Percentiles rank a stretch among this genome's conserved stretches.
phyloP scores from a whole-genome alignment of 208 protist species.

The Acanthamoeba rhysodes region DNA sequence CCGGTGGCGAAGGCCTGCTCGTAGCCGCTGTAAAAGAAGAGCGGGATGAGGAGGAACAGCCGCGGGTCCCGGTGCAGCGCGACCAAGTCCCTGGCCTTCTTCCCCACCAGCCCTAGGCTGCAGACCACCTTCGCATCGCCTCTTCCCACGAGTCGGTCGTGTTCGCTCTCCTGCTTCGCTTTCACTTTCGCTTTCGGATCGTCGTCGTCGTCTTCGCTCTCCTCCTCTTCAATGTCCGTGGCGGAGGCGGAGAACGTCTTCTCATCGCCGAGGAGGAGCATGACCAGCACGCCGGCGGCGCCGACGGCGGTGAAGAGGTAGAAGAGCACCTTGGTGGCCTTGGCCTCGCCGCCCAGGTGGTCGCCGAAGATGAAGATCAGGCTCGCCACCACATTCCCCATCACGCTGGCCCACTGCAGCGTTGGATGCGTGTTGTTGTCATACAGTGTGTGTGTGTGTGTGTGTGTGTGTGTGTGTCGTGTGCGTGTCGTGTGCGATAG shows the following conservation, averaged over 20 bases:
- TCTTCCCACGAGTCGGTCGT: background rate
- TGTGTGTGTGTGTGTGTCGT: background rate
- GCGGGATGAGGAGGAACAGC: constrained; percentile 48
- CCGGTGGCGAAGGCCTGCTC: constrained; percentile 46
- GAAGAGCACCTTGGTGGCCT: constrained; percentile 27
- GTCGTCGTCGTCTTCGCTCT: background rate
- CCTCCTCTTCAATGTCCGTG: background rate
- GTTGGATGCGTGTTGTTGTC: background rate
- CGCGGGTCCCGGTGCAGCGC: constrained; percentile 19
- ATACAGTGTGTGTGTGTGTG: too few relatives aligned
- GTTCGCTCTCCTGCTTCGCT: background rate
- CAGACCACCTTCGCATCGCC: background rate
- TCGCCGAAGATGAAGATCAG: constrained; percentile 27
- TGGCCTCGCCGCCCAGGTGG: background rate
- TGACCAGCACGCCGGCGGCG: background rate
- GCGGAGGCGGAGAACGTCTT: background rate
- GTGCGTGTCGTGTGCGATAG: background rate
- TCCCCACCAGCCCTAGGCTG: background rate
- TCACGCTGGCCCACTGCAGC: constrained; percentile 15
- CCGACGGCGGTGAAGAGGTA: constrained; percentile 47
- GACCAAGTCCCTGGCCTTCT: background rate
- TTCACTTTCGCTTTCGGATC: background rate
- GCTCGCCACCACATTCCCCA: constrained; percentile 42
- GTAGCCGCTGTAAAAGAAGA: constrained; percentile 54
- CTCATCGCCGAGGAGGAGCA: constrained; percentile 43